These are phyloP conservation scores for Neonectria ditissima DNA, from an alignment of 2,329 filamentous ascomycete genomes.

Conservation along the genomic window DNA sequence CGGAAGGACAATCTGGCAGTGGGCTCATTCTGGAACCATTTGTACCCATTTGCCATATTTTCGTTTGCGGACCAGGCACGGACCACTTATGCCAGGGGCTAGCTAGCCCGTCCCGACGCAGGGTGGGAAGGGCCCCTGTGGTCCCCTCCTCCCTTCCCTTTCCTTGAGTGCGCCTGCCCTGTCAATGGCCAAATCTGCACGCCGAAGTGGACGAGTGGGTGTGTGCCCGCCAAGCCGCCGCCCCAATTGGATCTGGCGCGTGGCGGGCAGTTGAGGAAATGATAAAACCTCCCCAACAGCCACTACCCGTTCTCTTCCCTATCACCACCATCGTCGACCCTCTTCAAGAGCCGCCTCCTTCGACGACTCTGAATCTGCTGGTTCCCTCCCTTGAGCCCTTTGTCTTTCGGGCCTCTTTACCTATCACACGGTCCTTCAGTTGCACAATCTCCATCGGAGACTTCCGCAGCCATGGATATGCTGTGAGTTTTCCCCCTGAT, in stretches of 20 bases:
- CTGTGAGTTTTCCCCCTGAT: constrained; percentile 43
- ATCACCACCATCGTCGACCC: constrained; percentile 40
- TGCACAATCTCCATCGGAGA: constrained; percentile 26
- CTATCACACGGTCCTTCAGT: constrained; percentile 9
- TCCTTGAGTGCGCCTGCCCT: constrained; percentile 10
- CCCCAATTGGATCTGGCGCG: constrained; percentile 33
- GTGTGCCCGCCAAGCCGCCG: constrained; percentile 23
- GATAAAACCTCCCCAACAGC: constrained; percentile 49
- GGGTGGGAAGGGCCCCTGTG: constrained; percentile 20
- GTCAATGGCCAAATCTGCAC: constrained; percentile 15
- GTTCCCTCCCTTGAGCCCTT: constrained; percentile 26
- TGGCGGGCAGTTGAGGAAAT: constrained; percentile 41
- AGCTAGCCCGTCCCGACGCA: constrained; percentile 1
- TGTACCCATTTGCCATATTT: constrained; percentile 31
- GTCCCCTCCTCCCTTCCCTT: constrained; percentile 25
- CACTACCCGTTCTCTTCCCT: constrained; percentile 39
- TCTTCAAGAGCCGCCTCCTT: constrained; percentile 35
- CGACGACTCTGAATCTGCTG: constrained; percentile 38
- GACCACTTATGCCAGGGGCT: constrained; percentile 20
- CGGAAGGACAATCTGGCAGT: constrained; percentile 48
- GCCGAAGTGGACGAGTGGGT: constrained; percentile 16
- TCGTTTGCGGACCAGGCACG: constrained; percentile 25
- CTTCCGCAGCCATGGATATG: constrained; percentile 38
- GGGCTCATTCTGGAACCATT: constrained; percentile 53
- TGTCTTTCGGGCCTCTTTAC: constrained; percentile 14